Percentiles rank a stretch among this genome's conserved stretches.
These are phyloP conservation scores for Verticillium tricorpus DNA, from an alignment of 2,329 filamentous ascomycete species.

Conservation along the genomic window DNA sequence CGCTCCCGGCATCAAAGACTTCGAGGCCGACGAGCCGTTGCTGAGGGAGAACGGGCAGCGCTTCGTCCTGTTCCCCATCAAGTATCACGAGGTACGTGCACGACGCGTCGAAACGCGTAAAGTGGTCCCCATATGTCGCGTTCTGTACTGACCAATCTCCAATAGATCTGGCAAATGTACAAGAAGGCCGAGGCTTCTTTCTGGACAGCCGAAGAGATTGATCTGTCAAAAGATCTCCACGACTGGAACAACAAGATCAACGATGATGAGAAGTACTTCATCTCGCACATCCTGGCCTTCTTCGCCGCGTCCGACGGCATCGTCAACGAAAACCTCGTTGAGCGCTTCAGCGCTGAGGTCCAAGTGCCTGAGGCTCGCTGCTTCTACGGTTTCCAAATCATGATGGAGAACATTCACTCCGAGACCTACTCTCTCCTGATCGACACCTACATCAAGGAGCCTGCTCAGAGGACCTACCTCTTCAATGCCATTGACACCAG, in stretches of 20 bases:
- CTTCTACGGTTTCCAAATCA: conserved; percentile 99
- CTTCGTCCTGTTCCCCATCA: conserved; percentile 97
- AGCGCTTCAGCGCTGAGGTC: conserved; percentile 95
- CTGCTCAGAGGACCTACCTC: conserved; percentile 85
- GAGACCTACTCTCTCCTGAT: conserved; percentile 99
- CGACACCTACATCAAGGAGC: conserved; percentile 99
- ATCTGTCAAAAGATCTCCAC: conserved; percentile 96
- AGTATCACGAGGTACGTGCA: conserved; percentile 90
- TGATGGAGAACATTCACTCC: conserved; percentile 99
- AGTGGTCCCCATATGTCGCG: conserved; percentile 38
- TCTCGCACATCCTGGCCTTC: conserved; percentile 98
- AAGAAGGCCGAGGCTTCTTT: conserved; percentile 99
- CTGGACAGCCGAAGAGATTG: conserved; percentile 99
- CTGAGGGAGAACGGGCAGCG: conserved; percentile 93
- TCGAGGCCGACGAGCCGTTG: conserved; percentile 82
- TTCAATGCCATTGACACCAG: conserved; percentile 99
- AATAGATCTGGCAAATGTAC: conserved; percentile 99
- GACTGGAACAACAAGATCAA: conserved; percentile 99
- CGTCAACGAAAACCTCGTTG: conserved; percentile 98
- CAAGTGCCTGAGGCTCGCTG: conserved; percentile 97
- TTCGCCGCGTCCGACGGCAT: conserved; percentile 98
- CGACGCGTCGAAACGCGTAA: conserved; percentile 61
- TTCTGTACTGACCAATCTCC: conserved; percentile 7
- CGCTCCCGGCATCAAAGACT: conserved; percentile 53
- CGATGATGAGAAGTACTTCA: conserved; percentile 96